phyloP scores from a whole-genome alignment of 1,284 basidiomycete genomes.

The Cerrena zonata region DNA sequence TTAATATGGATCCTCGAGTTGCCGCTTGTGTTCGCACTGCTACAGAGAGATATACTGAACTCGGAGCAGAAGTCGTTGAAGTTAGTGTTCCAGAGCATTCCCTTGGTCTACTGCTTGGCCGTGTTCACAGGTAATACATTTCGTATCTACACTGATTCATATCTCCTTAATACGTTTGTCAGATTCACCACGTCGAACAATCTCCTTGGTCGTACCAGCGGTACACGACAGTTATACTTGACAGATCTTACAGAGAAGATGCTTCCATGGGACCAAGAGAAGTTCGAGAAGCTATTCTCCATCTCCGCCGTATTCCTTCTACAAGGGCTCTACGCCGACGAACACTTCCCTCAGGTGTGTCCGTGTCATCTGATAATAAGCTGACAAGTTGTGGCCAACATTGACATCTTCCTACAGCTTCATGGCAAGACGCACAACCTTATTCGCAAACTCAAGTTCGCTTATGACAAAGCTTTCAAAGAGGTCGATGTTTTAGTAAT shows the following conservation, averaged over 20 bases:
- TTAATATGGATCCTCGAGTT: too few species aligned
- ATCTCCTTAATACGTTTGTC: background rate
- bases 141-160: background rate
- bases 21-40: too few species aligned
- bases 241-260: conserved; percentile 33
- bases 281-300: conserved; percentile 29
- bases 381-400: too few species aligned
- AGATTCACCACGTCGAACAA: conserved; percentile 17
- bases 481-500: conserved; percentile 39
- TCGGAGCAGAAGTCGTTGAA: too few species aligned
- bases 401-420: too few species aligned
- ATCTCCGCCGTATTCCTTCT: conserved; percentile 19
- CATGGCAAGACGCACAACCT: conserved; percentile 37
- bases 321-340: conserved; percentile 23
- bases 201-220: conserved; percentile 16
- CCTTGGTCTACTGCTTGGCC: conserved; percentile 13
- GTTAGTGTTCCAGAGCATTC: conserved; percentile 18
- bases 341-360: conserved; percentile 24
- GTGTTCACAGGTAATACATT: conserved; percentile 18
- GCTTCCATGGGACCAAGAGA: conserved; percentile 36
- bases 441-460: conserved; percentile 35
- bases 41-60: too few species aligned
- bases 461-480: conserved; percentile 34
- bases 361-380: too few species aligned
- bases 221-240: conserved; percentile 31